Percentiles rank a stretch among this genome's conserved stretches.
phyloP scores from a whole-genome alignment of 768 basidiomycete genomes.

The Rhizopogon vulgaris region DNA sequence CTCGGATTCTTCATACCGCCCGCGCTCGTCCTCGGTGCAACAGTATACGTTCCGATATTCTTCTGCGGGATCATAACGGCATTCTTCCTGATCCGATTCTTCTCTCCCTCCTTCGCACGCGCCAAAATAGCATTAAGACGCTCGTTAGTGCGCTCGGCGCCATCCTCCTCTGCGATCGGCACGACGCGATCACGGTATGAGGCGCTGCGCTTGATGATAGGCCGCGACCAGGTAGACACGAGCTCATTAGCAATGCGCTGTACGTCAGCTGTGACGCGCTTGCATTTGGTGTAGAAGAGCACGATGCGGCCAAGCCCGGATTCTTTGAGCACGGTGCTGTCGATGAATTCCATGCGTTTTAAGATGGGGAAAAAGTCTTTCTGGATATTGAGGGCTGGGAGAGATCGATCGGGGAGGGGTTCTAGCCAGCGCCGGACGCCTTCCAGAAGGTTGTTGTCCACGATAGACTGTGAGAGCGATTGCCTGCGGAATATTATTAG shows the following conservation, averaged over 20 bases:
- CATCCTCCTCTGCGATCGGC: slow-evolving; percentile 44
- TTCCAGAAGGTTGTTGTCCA: slow-evolving; percentile 91
- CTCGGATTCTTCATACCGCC: slow-evolving; percentile 50
- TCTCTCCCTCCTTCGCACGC: slow-evolving; percentile 61
- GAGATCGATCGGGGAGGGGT: slow-evolving; percentile 85
- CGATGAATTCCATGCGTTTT: slow-evolving; percentile 88
- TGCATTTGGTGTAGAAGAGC: slow-evolving; percentile 94
- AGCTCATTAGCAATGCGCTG: slow-evolving; percentile 78
- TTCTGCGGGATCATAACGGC: slow-evolving; percentile 80
- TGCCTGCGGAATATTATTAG: slow-evolving; percentile 38
- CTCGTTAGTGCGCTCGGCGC: slow-evolving; percentile 37
- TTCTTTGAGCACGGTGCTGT: slow-evolving; percentile 84
- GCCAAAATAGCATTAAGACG: slow-evolving; percentile 65
- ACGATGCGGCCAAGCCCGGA: slow-evolving; percentile 85
- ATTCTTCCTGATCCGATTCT: slow-evolving; percentile 64
- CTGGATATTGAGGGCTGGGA: slow-evolving; percentile 95
- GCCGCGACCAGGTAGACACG: slow-evolving; percentile 81
- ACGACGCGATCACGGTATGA: slow-evolving; percentile 73
- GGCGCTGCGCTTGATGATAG: slow-evolving; percentile 85
- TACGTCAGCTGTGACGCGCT: slow-evolving; percentile 79
- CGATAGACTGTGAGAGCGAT: slow-evolving; percentile 84
- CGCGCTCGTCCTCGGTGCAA: slow-evolving; percentile 61
- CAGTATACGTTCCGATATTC: slow-evolving; percentile 69
- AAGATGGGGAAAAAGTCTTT: slow-evolving; percentile 82
- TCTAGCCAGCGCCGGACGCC: slow-evolving; percentile 90